These are phyloP conservation scores for Prunus davidiana DNA, from an alignment of 306 rosid species.

Conservation along the genomic window DNA sequence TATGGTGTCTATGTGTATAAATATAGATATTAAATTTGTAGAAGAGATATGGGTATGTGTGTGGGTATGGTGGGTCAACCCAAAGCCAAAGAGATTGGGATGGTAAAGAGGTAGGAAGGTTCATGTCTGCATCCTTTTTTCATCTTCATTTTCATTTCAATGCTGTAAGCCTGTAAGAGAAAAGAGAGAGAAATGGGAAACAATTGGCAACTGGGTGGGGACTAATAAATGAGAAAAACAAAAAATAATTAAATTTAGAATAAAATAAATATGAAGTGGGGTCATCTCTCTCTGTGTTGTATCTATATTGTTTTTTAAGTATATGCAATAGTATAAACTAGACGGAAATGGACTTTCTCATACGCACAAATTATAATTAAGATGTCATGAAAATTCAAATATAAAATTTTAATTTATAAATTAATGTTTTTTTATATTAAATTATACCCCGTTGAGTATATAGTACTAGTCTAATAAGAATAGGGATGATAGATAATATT, in stretches of 20 bases:
- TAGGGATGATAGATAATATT: too few species aligned
- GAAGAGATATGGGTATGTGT: slow-evolving; percentile 29
- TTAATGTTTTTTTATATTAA: accelerated
- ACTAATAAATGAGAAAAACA: too few species aligned
- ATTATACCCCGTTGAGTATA: too few species aligned
- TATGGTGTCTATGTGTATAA: slow-evolving; percentile 14
- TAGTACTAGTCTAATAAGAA: too few species aligned
- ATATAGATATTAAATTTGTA: slow-evolving; percentile 6
- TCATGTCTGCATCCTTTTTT: slow-evolving; percentile 29
- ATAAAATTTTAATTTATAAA: accelerated
- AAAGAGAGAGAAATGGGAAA: slow-evolving; percentile 9
- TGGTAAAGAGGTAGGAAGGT: slow-evolving; percentile 63
- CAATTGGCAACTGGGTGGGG: not conserved
- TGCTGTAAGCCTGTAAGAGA: not conserved
- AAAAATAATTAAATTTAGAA: too few species aligned
- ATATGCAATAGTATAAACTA: too few species aligned
- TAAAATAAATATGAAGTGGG: too few species aligned
- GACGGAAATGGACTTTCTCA: too few species aligned
- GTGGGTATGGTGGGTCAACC: slow-evolving; percentile 68
- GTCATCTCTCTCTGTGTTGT: too few species aligned
- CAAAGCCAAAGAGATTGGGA: slow-evolving; percentile 2
- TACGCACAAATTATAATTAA: too few species aligned
- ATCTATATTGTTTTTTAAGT: too few species aligned
- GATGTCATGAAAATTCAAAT: accelerated
- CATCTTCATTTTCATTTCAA: not conserved